Conservation (phyloP, 768 basidiomycete genomes). For the Gloeostereum incarnatum region DNA sequence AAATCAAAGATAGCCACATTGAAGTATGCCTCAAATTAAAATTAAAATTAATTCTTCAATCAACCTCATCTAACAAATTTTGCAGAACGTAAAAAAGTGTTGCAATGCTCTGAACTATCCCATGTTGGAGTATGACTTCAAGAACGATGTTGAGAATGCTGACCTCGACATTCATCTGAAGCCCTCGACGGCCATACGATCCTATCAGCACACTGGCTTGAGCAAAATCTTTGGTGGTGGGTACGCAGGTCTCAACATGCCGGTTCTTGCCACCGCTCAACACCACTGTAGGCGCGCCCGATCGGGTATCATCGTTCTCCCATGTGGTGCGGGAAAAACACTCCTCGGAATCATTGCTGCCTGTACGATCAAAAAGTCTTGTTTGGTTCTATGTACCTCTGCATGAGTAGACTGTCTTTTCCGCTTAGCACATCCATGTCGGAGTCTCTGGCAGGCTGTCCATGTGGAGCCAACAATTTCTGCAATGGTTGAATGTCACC, state of each 20-base stretch:
- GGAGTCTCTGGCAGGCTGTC: constrained; percentile 27
- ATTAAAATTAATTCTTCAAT: constrained; percentile 1
- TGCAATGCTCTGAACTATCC: constrained; percentile 73
- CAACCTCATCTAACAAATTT: constrained; percentile 1
- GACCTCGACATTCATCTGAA: constrained; percentile 77
- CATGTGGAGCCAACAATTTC: constrained; percentile 74
- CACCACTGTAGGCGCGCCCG: constrained; percentile 45
- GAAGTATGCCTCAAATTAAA: constrained; percentile 31
- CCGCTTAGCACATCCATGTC: constrained; percentile 1
- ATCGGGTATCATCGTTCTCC: constrained; percentile 71
- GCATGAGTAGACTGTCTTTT: constrained; percentile 34
- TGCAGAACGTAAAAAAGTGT: constrained; percentile 60
- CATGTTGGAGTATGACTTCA: constrained; percentile 76
- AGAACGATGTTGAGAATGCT: constrained; percentile 65
- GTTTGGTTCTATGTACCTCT: constrained; percentile 69
- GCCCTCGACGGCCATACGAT: constrained; percentile 66
- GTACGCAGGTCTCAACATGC: constrained; percentile 21
- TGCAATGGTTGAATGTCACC: constrained; percentile 73
- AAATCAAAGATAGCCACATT: constrained; percentile 63
- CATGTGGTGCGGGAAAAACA: constrained; percentile 75
- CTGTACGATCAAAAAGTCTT: constrained; percentile 77
- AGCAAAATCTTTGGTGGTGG: constrained; percentile 84
- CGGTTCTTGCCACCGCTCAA: constrained; percentile 1
- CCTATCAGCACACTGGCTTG: constrained; percentile 73
- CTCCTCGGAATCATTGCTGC: constrained; percentile 75